A percentile compares a stretch with the other conserved stretches of the same genome.
These are phyloP conservation scores for Backusella circina DNA, from an alignment of 192 early-diverging fungal species.

Conservation along the genomic window DNA sequence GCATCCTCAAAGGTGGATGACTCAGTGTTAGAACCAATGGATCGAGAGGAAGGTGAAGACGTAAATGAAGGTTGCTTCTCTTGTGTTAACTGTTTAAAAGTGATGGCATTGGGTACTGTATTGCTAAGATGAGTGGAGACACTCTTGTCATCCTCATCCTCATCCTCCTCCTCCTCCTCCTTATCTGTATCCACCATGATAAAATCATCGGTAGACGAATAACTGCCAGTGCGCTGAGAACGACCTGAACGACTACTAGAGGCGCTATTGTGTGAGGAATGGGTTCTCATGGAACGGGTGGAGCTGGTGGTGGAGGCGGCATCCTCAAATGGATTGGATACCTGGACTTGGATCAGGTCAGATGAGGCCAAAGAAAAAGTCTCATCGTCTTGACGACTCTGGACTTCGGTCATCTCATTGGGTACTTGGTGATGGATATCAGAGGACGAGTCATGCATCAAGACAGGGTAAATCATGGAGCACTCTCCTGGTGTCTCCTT, in stretches of 20 bases:
- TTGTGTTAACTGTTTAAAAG: background rate
- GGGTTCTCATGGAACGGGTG: background rate
- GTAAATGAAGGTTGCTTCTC: background rate
- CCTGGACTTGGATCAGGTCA: background rate
- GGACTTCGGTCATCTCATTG: background rate
- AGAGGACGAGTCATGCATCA: background rate
- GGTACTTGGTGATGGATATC: background rate
- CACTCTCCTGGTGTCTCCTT: background rate
- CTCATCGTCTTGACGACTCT: background rate
- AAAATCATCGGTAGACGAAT: background rate
- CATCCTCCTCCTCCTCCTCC: background rate
- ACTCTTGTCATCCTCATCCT: background rate
- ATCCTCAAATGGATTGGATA: background rate
- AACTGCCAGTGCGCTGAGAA: background rate
- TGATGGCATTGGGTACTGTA: background rate
- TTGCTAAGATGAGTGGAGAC: background rate
- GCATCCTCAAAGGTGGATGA: background rate
- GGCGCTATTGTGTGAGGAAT: background rate
- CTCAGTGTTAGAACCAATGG: background rate
- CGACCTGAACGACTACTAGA: background rate
- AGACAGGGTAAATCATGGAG: background rate
- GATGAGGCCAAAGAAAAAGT: background rate
- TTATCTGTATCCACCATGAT: background rate
- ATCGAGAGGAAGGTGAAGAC: background rate
- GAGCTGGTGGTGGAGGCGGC: background rate